A percentile compares a stretch with the other conserved stretches of the same genome.
Conservation (phyloP, 805 yeast genomes). For the Saccharomycopsis sp. region DNA sequence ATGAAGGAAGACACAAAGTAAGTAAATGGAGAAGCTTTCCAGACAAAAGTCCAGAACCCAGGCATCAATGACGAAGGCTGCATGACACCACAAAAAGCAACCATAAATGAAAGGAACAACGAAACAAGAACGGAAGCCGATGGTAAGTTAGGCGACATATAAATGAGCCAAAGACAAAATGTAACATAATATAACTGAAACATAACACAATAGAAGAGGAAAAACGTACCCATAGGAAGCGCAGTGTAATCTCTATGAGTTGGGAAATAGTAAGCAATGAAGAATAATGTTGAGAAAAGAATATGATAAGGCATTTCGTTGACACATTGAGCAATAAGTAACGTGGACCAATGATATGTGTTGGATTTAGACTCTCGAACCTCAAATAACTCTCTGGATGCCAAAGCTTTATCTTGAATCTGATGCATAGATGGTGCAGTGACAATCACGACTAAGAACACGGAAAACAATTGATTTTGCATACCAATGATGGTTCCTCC, state of each 20-base stretch:
- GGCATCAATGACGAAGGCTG: constrained; percentile 35
- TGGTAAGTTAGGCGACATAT: constrained; percentile 58
- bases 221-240: constrained; percentile 46
- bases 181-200: constrained; percentile 47
- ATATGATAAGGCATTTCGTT: constrained; percentile 58
- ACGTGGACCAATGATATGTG: constrained; percentile 64
- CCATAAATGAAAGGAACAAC: constrained; percentile 48
- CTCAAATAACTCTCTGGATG: constrained; percentile 57
- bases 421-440: constrained; percentile 58
- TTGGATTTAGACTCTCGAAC: constrained; percentile 66
- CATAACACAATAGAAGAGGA: constrained; percentile 39
- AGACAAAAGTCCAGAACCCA: constrained; percentile 38
- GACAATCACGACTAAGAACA: constrained; percentile 51
- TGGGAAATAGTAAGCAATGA: constrained; percentile 48
- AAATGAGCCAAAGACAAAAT: constrained; percentile 49
- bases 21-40: constrained; percentile 37
- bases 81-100: constrained; percentile 65
- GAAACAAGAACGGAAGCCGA: constrained; percentile 58
- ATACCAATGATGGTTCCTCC: constrained; percentile 46
- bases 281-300: constrained; percentile 44
- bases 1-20: constrained; percentile 43
- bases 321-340: constrained; percentile 46
- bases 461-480: constrained; percentile 53
- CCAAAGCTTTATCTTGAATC: constrained; percentile 52
- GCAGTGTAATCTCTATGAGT: constrained; percentile 38